Evolutionary conservation across 1,139 yeast genomes (phyloP), one percentile per base, ranked within the genome.

Genomic region (Zygotorulaspora mrakii): DNA sequence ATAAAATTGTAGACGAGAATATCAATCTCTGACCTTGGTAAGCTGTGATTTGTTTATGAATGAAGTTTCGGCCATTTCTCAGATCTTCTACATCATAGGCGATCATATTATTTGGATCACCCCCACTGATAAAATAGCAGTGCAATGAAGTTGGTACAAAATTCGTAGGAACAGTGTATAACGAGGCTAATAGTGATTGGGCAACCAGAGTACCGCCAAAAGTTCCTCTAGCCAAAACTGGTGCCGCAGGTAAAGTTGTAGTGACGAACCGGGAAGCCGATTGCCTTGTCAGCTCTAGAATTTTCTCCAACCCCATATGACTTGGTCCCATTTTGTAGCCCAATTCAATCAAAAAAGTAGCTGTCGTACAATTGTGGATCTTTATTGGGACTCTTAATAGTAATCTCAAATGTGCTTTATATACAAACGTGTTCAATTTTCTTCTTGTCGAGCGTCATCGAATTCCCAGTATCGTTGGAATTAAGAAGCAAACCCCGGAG

Each of bases 131-230:
- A 50, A 76, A 76, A 52, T 73, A 74, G 31, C 77, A 71, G 48
- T 76, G 80, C 35, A 74, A 47, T 3, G 79, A 72, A 30, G 70
- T 68, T 6, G 79, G 79, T 27, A 62, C 61, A 59, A 72, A 75
- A 32, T 59, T 50, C 2, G 52, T 60, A 2, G 68, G 66, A 4
- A 65, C 66, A 1, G 76, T 70, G 33, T 67, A 73, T 27, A 79
- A 67, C 1, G 85, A 83, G 1, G 88, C 89, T 46, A 76, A 62
- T 6, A 83, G 62, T 1, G 89, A 68, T 57, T 84, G 94, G 1
- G 87, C 85, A 31, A 83, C 79, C 40, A 81, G 70, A 28, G 82
- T 78, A 2, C 95, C 95, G 1, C 94, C 95, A 64, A 82, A 84
- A 1, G 83, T 78, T 1, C 89, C 91, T 31, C 85, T 65, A 2